phyloP scores from a whole-genome alignment of 805 yeast genomes.

The Kluyveromyces starmeri region DNA sequence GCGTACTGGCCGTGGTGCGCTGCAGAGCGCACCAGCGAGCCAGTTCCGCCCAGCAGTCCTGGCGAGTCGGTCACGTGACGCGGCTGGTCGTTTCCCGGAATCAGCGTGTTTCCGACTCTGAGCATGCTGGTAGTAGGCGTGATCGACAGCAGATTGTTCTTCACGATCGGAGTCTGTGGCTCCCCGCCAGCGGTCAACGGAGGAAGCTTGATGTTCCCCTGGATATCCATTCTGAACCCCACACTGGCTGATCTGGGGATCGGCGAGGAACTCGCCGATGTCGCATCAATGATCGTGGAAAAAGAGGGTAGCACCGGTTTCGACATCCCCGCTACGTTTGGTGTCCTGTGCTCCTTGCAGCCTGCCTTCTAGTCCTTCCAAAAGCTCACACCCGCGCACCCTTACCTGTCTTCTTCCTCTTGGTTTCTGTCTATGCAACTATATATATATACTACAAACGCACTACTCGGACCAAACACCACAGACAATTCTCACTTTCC shows the following conservation, averaged over 20 bases:
- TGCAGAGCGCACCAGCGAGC: not conserved
- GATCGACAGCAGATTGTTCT: constrained; percentile 2
- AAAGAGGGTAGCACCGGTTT: constrained; percentile 18
- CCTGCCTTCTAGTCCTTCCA: too few relatives aligned
- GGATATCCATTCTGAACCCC: constrained; percentile 17
- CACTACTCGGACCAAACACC: too few relatives aligned
- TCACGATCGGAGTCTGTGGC: constrained; percentile 3
- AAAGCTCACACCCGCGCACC: too few relatives aligned
- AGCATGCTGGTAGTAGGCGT: constrained; percentile 5
- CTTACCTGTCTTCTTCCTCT: too few relatives aligned
- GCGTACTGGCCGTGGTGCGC: constrained; percentile 4
- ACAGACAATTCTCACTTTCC: too few relatives aligned
- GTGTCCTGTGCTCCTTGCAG: too few relatives aligned
- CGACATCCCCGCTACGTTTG: too few relatives aligned
- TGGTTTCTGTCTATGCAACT: too few relatives aligned
- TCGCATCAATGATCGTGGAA: constrained; percentile 10
- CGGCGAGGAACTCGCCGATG: constrained; percentile 3
- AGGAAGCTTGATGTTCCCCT: constrained; percentile 25
- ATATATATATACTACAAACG: too few relatives aligned
- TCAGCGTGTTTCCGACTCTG: not conserved
- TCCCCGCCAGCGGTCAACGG: constrained; percentile 13
- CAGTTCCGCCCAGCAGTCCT: not conserved
- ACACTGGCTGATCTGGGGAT: constrained; percentile 1
- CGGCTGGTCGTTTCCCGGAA: not conserved
- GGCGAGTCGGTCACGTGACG: not conserved